Base-by-base conservation (phyloP, 352 stramenopile genomes). In the Globisporangium radiosum region DNA sequence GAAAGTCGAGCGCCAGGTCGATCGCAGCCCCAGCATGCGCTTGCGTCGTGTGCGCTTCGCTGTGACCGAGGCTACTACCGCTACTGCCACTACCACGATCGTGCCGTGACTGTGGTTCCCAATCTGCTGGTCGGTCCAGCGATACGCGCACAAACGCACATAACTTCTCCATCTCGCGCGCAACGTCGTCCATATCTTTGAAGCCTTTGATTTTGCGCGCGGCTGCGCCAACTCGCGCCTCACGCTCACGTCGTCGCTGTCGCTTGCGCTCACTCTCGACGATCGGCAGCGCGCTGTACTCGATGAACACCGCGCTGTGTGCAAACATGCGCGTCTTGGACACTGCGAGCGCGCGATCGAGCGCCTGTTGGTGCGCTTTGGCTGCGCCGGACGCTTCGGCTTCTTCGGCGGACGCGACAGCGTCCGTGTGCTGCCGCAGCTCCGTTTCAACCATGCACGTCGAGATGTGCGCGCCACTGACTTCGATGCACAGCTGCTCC, bases 131-230 rank as follows among this genome's bases (percentile, higher is more conserved):
- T 15, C 47, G 54, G 7, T 60, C 33, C 19, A 88, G 60, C 14
- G 54, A 68, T 3, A 88, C 67, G 42, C 65, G 77, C 2, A 72
- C 54, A 45, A 68, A 66, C 1, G 56, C 72, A 49, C 75, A 84
- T 25, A 81, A 73, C 56, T 75, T 87, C 11, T 85, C 72, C 59
- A 85, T 70, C 56, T 82, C 73, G 42, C 70, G 72, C 8, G 78
- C 64, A 38, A 87, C 63, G 38, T 80, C 65, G 4, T 76, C 69
- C 54, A 90, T 65, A 39, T 87, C 75, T 15, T 61, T 65, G 47
- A 61, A 54, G 6, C 47, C 54, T 48, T 44, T 53, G 3, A 38
- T 40, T 36, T 45, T 57, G 11, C 15, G n/a, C 17, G 42, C 33
- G 17, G 13, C 9, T 17, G 39, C 43, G 9, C 51, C 47, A 1